These are phyloP conservation scores for Lasiodiplodia gonubiensis DNA, from an alignment of 2,329 filamentous ascomycete species.

Conservation along the genomic window DNA sequence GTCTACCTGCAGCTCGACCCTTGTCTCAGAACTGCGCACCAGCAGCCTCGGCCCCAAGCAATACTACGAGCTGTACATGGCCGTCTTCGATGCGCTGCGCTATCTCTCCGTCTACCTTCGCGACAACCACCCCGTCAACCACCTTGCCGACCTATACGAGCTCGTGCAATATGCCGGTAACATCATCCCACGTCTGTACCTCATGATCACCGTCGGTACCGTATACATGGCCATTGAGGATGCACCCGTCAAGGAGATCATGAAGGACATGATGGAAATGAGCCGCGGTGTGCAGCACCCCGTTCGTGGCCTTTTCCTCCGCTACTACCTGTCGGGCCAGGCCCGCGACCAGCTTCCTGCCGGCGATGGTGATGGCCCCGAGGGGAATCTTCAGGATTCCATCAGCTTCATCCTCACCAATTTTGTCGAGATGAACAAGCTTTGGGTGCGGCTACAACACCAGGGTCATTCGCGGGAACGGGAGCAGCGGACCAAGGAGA, in stretches of 20 bases:
- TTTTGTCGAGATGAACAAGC: slow-evolving; percentile 99
- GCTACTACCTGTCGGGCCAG: slow-evolving; percentile 96
- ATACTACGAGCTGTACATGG: slow-evolving; percentile 99
- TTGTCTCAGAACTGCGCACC: slow-evolving; percentile 97
- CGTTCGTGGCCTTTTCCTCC: slow-evolving; percentile 89
- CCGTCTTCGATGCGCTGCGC: slow-evolving; percentile 95
- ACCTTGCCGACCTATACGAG: slow-evolving; percentile 97
- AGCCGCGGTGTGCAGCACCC: slow-evolving; percentile 97
- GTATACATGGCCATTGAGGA: slow-evolving; percentile 99
- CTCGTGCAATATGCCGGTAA: slow-evolving; percentile 98
- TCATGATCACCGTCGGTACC: slow-evolving; percentile 99
- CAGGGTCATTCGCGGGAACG: slow-evolving; percentile 95
- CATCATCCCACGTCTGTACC: slow-evolving; percentile 92
- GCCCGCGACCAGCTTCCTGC: slow-evolving; percentile 86
- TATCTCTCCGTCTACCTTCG: slow-evolving; percentile 95
- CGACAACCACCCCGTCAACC: slow-evolving; percentile 96
- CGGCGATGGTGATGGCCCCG: slow-evolving; percentile 84
- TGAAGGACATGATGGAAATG: slow-evolving; percentile 99
- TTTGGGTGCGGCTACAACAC: slow-evolving; percentile 97
- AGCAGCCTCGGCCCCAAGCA: slow-evolving; percentile 98
- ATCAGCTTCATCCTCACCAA: slow-evolving; percentile 98
- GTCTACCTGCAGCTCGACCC: slow-evolving; percentile 73
- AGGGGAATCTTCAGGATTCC: slow-evolving; percentile 94
- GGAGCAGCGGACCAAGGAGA: slow-evolving; percentile 90
- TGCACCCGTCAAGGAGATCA: slow-evolving; percentile 98